These are phyloP conservation scores for Hypoxylon sp. DNA, from an alignment of 2,329 filamentous ascomycete species.

Conservation along the genomic window DNA sequence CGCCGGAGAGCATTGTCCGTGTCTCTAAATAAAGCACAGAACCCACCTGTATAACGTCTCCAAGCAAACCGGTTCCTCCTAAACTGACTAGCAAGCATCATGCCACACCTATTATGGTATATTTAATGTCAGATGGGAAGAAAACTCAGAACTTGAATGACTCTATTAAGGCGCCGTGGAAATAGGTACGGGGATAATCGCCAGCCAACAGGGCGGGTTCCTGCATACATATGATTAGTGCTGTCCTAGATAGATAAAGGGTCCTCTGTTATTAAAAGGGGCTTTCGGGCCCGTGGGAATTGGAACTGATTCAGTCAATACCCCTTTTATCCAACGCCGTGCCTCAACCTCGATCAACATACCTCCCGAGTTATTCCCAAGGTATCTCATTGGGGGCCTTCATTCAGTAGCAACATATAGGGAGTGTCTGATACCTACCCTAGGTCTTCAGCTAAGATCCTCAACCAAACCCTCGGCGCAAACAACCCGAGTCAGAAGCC, in stretches of 20 bases:
- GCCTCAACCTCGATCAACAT: not conserved
- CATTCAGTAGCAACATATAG: not conserved
- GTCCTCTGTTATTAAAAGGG: not conserved
- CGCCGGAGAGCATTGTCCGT: not conserved
- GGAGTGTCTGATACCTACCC: not conserved
- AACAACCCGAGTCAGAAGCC: not conserved
- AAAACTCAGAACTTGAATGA: no score
- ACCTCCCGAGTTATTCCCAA: no score
- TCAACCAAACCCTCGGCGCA: not conserved
- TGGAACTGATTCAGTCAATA: not conserved
- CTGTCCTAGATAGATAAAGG: not conserved
- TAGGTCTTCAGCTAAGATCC: not conserved
- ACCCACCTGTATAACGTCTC: no score
- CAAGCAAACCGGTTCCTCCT: no score
- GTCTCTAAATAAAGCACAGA: not conserved
- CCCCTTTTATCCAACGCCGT: not conserved
- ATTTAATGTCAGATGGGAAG: no score
- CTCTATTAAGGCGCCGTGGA: no score
- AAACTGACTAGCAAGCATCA: not conserved
- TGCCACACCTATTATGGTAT: no score
- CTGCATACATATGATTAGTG: no score
- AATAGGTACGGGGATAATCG: no score
- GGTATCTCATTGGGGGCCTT: not conserved
- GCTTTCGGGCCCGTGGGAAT: not conserved
- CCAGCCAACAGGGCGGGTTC: no score